A percentile compares a stretch with the other conserved stretches of the same genome.
Conservation (phyloP, 2,329 filamentous ascomycete species). For the Calonectria leucothoes region DNA sequence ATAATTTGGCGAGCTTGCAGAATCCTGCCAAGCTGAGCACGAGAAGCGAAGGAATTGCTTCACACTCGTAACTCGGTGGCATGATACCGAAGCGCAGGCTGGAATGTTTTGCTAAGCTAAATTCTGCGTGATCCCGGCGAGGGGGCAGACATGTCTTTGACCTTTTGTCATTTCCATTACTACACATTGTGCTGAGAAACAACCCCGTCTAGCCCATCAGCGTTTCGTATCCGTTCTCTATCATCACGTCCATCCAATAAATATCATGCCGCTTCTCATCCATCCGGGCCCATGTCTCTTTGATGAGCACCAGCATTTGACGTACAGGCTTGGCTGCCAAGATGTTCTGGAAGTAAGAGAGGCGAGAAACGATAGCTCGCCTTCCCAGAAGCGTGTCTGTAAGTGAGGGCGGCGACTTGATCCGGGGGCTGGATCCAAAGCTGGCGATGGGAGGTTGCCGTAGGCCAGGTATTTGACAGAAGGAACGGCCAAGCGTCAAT, state of each 20-base stretch:
- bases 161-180: conserved; percentile 1
- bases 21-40: background rate
- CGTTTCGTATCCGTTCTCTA: conserved; percentile 44
- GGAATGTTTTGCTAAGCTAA: background rate
- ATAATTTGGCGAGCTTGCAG: background rate
- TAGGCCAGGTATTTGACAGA: conserved; percentile 6
- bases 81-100: background rate
- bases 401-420: conserved; percentile 14
- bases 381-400: conserved; percentile 31
- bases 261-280: conserved; percentile 50
- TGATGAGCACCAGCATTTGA: conserved; percentile 32
- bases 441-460: conserved; percentile 23
- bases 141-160: background rate
- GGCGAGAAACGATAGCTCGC: conserved; percentile 27
- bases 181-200: background rate
- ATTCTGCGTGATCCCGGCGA: background rate
- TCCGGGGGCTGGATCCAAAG: conserved; percentile 31
- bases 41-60: background rate
- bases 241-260: conserved; percentile 59
- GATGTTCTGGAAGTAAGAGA: conserved; percentile 34
- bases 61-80: background rate
- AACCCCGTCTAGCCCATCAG: conserved; percentile 37
- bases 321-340: conserved; percentile 40
- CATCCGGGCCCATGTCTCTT: conserved; percentile 36
- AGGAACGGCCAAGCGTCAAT: conserved; percentile 49